Conservation (phyloP, 805 yeast species). For the Candida golubevii region DNA sequence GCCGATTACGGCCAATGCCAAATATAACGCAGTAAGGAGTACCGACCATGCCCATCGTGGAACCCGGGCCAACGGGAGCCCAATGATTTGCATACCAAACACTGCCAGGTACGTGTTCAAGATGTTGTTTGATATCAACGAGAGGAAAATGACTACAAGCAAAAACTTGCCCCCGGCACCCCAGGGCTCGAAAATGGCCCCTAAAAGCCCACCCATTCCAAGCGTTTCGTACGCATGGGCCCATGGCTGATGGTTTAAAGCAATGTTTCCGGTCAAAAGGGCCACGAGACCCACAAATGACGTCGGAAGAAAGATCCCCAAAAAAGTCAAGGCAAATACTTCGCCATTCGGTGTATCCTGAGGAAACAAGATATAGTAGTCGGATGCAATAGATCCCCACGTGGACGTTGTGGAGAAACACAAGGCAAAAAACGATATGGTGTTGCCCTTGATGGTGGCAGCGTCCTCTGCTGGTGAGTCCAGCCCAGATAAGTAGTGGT, state of each 20-base stretch:
- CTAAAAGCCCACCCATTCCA: slow-evolving; percentile 76
- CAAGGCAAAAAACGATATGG: slow-evolving; percentile 68
- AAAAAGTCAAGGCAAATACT: slow-evolving; percentile 57
- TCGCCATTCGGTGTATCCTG: slow-evolving; percentile 56
- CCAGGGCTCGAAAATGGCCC: slow-evolving; percentile 66
- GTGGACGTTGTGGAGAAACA: slow-evolving; percentile 78
- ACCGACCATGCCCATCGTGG: slow-evolving; percentile 81
- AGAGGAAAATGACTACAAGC: slow-evolving; percentile 62
- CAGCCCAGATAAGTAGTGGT: slow-evolving; percentile 24
- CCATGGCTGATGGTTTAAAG: slow-evolving; percentile 57
- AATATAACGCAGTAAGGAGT: slow-evolving; percentile 55
- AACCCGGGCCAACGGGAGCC: slow-evolving; percentile 47
- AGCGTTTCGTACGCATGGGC: slow-evolving; percentile 45
- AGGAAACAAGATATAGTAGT: slow-evolving; percentile 78
- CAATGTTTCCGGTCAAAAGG: slow-evolving; percentile 62
- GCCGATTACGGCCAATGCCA: slow-evolving; percentile 73
- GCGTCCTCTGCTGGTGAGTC: slow-evolving; percentile 15
- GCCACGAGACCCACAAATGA: slow-evolving; percentile 74
- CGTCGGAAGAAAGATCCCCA: slow-evolving; percentile 68
- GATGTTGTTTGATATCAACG: slow-evolving; percentile 77
- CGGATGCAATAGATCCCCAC: slow-evolving; percentile 86
- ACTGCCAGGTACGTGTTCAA: slow-evolving; percentile 81
- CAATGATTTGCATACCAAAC: slow-evolving; percentile 66
- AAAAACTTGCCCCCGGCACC: slow-evolving; percentile 76
- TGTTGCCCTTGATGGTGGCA: slow-evolving; percentile 55